Evolutionary conservation across 2,329 filamentous ascomycete species (phyloP).

Genomic region (Zymoseptoria crescenta): DNA sequence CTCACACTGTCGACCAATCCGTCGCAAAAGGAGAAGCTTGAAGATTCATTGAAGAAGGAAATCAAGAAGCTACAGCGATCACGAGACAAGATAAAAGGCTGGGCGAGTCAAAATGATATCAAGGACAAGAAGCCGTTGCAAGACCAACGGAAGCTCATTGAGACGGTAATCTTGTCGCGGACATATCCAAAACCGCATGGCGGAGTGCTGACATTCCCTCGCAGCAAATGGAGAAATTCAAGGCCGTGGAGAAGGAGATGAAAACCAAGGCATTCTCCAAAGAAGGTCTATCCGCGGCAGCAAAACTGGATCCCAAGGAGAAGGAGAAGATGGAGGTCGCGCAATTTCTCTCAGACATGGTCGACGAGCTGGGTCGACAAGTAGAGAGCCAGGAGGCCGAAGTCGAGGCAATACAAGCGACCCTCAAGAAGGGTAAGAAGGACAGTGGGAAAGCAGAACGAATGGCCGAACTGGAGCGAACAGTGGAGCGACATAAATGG

Average conservation of each 20-base stretch:
- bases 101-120: conserved; percentile 96
- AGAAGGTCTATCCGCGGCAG: conserved; percentile 84
- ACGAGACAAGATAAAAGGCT: conserved; percentile 98
- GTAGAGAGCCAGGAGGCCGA: conserved; percentile 91
- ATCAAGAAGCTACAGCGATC: conserved; percentile 99
- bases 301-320: conserved; percentile 94
- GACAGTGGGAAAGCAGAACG: conserved; percentile 76
- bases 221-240: conserved; percentile 98
- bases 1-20: conserved; percentile 86
- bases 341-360: conserved; percentile 78
- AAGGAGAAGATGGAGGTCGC: conserved; percentile 84
- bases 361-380: conserved; percentile 88
- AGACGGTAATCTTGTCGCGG: conserved; percentile 60
- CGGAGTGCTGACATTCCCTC: conserved; percentile 14
- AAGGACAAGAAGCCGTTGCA: conserved; percentile 96
- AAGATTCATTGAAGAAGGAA: conserved; percentile 96
- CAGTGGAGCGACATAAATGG: conserved; percentile 92
- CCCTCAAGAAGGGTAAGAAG: conserved; percentile 91
- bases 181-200: neutral
- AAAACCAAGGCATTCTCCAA: conserved; percentile 99
- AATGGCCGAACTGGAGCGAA: conserved; percentile 73
- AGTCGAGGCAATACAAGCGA: conserved; percentile 74
- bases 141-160: conserved; percentile 91
- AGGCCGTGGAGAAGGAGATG: conserved; percentile 99
- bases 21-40: conserved; percentile 95